Evolutionary conservation across 1,139 yeast genomes (phyloP).

Genomic region (Suhomyces maxii): DNA sequence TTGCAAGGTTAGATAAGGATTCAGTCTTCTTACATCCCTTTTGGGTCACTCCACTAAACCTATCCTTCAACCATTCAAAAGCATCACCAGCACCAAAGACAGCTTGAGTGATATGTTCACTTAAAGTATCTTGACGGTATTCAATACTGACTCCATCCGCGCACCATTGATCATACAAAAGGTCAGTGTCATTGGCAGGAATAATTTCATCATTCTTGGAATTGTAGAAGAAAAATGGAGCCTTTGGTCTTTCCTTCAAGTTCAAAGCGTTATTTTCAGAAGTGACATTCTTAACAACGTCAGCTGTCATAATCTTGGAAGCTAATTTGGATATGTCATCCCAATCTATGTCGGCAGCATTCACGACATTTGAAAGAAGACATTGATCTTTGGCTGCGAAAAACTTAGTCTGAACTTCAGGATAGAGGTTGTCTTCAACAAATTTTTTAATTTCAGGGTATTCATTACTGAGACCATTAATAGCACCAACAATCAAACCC

Average conservation of each 20-base stretch:
- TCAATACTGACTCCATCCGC: slow-evolving; percentile 15
- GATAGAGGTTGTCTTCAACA: slow-evolving; percentile 3
- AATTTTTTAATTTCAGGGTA: slow-evolving; percentile 21
- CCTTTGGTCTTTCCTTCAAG: slow-evolving; percentile 22
- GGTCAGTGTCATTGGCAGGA: slow-evolving; percentile 15
- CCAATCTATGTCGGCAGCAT: neutral
- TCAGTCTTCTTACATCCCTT: slow-evolving; percentile 5
- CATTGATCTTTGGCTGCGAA: neutral
- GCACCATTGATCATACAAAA: slow-evolving; percentile 18
- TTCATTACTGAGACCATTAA: slow-evolving; percentile 28
- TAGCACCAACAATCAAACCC: slow-evolving; percentile 27
- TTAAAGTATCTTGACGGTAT: slow-evolving; percentile 17
- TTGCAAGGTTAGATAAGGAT: neutral
- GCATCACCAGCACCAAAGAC: slow-evolving; percentile 19
- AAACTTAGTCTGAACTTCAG: neutral
- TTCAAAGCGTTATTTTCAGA: slow-evolving; percentile 1
- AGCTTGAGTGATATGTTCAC: slow-evolving; percentile 19
- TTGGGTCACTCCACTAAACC: slow-evolving; percentile 2
- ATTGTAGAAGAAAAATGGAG: slow-evolving; percentile 38
- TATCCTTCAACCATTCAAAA: slow-evolving; percentile 14
- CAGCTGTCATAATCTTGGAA: neutral
- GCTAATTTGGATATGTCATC: slow-evolving; percentile 1
- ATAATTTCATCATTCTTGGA: slow-evolving; percentile 28
- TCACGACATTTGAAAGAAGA: neutral
- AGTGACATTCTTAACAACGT: neutral